Conservation (phyloP, 805 yeast species). For the Ogataea wickerhamii region DNA sequence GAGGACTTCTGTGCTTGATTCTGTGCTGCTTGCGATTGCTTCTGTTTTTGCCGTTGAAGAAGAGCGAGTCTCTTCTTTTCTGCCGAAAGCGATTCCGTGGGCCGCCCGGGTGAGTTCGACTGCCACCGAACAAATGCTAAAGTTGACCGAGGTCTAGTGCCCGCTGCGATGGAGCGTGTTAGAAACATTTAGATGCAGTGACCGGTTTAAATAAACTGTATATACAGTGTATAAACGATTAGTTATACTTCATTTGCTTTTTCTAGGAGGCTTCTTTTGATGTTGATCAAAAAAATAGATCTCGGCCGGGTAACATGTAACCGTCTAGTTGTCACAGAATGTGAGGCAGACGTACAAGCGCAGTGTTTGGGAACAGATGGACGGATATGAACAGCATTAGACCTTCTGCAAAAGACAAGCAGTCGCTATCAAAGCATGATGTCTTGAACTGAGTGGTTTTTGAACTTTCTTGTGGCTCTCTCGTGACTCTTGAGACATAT, state of each 20-base stretch:
- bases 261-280: too few species aligned
- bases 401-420: too few species aligned
- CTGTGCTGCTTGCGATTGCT: slow-evolving; percentile 1
- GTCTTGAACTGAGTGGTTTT: slow-evolving; percentile 59
- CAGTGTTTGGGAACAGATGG: too few species aligned
- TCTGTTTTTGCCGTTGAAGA: slow-evolving; percentile 9
- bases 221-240: too few species aligned
- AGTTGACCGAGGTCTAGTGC: too few species aligned
- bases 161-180: too few species aligned
- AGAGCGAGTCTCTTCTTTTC: slow-evolving; percentile 15
- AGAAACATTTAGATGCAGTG: too few species aligned
- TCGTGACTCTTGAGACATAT: slow-evolving; percentile 73
- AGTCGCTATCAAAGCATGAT: slow-evolving; percentile 10
- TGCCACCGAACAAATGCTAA: slow-evolving; percentile 15
- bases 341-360: too few species aligned
- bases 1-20: slow-evolving; percentile 5
- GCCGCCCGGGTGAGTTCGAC: slow-evolving; percentile 17
- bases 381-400: too few species aligned
- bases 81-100: background rate
- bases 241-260: too few species aligned
- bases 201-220: too few species aligned
- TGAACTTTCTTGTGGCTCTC: slow-evolving; percentile 80
- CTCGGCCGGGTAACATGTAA: background rate
- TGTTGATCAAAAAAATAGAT: background rate
- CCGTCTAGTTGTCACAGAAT: too few species aligned